Percentiles rank a stretch among this genome's conserved stretches.
phyloP scores from a whole-genome alignment of 192 early-diverging fungal species.

The Neocallimastix lanati region DNA sequence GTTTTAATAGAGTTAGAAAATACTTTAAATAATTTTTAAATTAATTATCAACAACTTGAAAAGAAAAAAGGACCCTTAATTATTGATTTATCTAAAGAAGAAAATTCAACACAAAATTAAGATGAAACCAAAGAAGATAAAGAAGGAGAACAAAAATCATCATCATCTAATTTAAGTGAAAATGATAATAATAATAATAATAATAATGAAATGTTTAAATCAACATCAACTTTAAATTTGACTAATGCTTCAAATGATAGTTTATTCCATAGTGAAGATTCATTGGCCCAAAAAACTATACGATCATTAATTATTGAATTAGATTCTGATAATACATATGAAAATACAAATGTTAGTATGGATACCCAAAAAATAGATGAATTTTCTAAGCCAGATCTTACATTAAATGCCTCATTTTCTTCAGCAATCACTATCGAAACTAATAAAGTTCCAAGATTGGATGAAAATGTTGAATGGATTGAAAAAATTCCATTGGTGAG shows the following conservation, averaged over 20 bases:
- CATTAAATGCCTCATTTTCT: no score
- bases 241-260: background rate
- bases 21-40: background rate
- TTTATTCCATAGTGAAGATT: background rate
- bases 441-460: background rate
- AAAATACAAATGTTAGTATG: background rate
- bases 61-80: background rate
- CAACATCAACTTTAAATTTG: background rate
- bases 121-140: background rate
- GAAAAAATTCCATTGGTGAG: background rate
- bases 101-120: background rate
- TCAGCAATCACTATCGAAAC: background rate
- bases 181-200: background rate
- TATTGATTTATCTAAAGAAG: background rate
- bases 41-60: background rate
- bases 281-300: background rate
- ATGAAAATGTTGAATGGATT: conserved; percentile 1
- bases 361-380: background rate
- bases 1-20: background rate
- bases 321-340: background rate
- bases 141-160: background rate
- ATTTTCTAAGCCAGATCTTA: no score
- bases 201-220: background rate
- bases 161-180: no score
- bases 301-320: background rate